Evolutionary conservation across 1,139 yeast species (phyloP).

Genomic region (Kodamaea anthophila): DNA sequence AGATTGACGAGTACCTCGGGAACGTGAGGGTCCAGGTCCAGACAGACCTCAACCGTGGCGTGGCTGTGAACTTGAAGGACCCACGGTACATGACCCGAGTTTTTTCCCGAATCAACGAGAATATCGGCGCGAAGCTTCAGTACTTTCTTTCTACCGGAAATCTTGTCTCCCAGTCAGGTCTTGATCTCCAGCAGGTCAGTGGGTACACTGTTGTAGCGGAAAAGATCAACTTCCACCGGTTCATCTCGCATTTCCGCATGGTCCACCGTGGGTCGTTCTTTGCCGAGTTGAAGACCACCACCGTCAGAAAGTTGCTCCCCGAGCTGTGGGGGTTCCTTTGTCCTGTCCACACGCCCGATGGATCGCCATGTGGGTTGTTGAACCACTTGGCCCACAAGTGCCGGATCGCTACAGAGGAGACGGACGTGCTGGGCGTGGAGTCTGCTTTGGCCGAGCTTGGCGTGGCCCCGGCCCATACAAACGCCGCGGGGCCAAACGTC

Average conservation of each 20-base stretch:
- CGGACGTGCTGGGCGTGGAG: conserved; percentile 73
- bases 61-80: conserved; percentile 79
- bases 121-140: conserved; percentile 90
- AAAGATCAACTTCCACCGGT: conserved; percentile 93
- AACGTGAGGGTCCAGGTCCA: conserved; percentile 68
- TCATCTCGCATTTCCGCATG: conserved; percentile 96
- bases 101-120: conserved; percentile 76
- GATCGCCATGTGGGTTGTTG: conserved; percentile 97
- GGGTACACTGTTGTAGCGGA: conserved; percentile 99
- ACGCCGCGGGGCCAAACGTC: conserved; percentile 81
- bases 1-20: conserved; percentile 86
- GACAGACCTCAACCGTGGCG: conserved; percentile 75
- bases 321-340: conserved; percentile 99
- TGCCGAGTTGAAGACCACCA: conserved; percentile 94
- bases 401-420: conserved; percentile 68
- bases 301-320: conserved; percentile 92
- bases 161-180: conserved; percentile 91
- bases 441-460: conserved; percentile 67
- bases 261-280: conserved; percentile 99
- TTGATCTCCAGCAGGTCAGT: conserved; percentile 95
- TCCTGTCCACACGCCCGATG: conserved; percentile 99
- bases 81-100: conserved; percentile 78
- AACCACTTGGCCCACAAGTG: conserved; percentile 97
- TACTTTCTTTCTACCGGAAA: conserved; percentile 96
- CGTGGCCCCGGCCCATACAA: conserved; percentile 68